These are phyloP conservation scores for Xenoacremonium recifei DNA, from an alignment of 2,329 filamentous ascomycete species.

Conservation along the genomic window DNA sequence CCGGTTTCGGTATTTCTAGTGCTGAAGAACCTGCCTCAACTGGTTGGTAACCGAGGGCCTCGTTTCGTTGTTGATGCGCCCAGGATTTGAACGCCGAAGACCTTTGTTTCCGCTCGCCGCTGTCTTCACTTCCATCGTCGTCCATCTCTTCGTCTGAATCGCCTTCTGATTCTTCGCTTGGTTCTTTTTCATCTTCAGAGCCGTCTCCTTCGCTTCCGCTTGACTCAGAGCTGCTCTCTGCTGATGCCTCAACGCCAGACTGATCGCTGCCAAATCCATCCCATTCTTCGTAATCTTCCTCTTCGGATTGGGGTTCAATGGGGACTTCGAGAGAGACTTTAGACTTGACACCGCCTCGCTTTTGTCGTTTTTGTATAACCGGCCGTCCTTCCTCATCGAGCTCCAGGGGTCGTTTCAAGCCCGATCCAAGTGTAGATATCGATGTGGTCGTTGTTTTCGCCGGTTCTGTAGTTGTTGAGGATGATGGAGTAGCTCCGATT, in stretches of 20 bases:
- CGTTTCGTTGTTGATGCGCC: conserved; percentile 84
- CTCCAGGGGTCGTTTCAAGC: conserved; percentile 84
- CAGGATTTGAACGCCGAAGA: conserved; percentile 84
- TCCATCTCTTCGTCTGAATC: conserved; percentile 29
- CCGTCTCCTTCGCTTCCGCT: conserved; percentile 33
- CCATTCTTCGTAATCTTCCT: conserved; percentile 52
- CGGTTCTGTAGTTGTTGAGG: too few relatives aligned
- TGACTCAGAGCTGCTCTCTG: conserved; percentile 18
- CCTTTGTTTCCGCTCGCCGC: conserved; percentile 30
- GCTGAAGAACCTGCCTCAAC: conserved; percentile 40
- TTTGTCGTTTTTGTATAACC: conserved; percentile 79
- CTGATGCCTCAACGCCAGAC: conserved; percentile 30
- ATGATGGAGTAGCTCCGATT: conserved; percentile 1
- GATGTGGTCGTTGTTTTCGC: conserved; percentile 5
- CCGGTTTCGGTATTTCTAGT: conserved; percentile 53
- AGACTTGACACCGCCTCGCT: conserved; percentile 60
- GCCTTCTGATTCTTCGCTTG: conserved; percentile 28
- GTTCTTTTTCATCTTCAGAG: conserved; percentile 23
- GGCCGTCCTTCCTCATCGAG: conserved; percentile 76
- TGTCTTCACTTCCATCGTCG: conserved; percentile 27
- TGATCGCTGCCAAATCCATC: conserved; percentile 58
- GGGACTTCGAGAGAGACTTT: conserved; percentile 47
- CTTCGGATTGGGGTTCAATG: conserved; percentile 36
- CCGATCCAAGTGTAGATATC: too few relatives aligned
- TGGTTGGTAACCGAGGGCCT: conserved; percentile 68